Base-by-base conservation (phyloP, 306 rosid species). In the Senna tora region DNA sequence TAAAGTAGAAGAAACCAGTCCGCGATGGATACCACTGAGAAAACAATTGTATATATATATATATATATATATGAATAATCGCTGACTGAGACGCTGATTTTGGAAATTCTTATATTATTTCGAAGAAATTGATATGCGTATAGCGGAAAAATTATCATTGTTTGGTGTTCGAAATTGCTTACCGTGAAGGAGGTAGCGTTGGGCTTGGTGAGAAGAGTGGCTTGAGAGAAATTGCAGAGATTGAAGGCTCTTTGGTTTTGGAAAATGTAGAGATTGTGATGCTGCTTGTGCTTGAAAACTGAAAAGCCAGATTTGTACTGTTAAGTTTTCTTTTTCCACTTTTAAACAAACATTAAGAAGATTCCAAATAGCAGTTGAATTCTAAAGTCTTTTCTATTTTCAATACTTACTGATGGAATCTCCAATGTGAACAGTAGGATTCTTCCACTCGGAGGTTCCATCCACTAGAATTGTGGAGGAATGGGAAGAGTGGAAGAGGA, bases 21-120 rank as follows among this genome's bases (percentile, higher is more conserved):
- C 97, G 87, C 34, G 97, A 93, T 78, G 98, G 98, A 76, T 90
- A 86, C 98, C 98, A 93, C 98, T 92, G 83, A 55, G 12, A 60
- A 50, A 50, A 17, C 16, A 14, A 28, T 36, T 30, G 2, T 54
- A 59, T 25, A 36, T 25, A 25, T 25, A 25, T 25, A n/a, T 36
- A 64, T 30, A 4, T 54, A 59, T 25, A 36, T 25, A 25, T 25
- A 25, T 25, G 30, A 25, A 25, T 25, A 25, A 25, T 25, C 30
- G 3, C 30, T 25, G 30, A 25, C 30, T 1, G 30, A 25, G 30
- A 25, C 30, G 3, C 3, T 1, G 30, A 25, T 25, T 25, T 25
- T 25, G 30, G 30, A 25, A 25, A 25, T 25, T 1, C 30, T 25
- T 25, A 25, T 25, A 25, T 25, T 25, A 25, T 25, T 25, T 25